Evolutionary conservation across 306 rosid species (phyloP).

Genomic region (Acmispon strigosus): DNA sequence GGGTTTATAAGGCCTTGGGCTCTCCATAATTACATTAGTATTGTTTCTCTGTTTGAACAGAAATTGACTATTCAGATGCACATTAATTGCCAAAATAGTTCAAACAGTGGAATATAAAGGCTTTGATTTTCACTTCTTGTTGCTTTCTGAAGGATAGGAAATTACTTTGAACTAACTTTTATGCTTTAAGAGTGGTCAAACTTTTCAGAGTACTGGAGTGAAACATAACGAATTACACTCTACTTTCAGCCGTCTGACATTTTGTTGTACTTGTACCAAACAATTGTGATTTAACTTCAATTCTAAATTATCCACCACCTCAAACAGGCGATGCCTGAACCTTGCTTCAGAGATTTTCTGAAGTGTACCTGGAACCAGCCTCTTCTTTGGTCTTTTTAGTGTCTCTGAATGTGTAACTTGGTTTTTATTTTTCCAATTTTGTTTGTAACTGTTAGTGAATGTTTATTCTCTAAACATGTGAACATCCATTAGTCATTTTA

Average conservation of each 20-base stretch:
- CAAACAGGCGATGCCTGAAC: not conserved
- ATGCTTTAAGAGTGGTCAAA: too few relatives aligned
- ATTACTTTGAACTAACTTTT: too few relatives aligned
- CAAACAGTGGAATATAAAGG: not conserved
- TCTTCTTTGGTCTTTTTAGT: not conserved
- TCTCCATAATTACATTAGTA: not conserved
- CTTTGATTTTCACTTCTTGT: too few relatives aligned
- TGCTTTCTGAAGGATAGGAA: too few relatives aligned
- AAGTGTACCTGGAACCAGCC: not conserved
- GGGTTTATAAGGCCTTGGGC: too few relatives aligned
- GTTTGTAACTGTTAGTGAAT: not conserved
- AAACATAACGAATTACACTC: too few relatives aligned
- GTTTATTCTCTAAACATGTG: not conserved
- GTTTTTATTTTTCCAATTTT: not conserved
- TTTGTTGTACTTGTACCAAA: not conserved
- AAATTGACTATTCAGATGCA: not conserved
- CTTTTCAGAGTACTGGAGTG: too few relatives aligned
- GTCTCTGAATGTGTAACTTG: not conserved
- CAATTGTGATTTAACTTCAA: not conserved
- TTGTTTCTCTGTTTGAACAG: not conserved
- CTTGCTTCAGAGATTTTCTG: slow-evolving; percentile 6
- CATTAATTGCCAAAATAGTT: not conserved
- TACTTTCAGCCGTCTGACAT: not conserved
- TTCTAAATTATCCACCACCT: not conserved
- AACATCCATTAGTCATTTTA: slow-evolving; percentile 6